Conservation (phyloP, 1,139 yeast species). For the Yamadazyma buinensis region DNA sequence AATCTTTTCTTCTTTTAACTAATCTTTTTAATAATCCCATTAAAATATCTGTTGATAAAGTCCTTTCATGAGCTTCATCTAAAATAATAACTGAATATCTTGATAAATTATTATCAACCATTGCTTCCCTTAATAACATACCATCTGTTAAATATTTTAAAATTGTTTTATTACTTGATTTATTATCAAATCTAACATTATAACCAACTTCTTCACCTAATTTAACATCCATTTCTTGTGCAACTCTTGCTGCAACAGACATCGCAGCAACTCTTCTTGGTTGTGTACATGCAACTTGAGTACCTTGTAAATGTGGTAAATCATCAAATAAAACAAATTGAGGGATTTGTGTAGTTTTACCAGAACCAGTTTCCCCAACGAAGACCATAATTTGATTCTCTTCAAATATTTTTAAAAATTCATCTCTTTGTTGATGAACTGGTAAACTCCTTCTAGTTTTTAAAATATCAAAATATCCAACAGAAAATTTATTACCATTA, state of each 20-base stretch:
- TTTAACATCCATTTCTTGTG: slow-evolving; percentile 91
- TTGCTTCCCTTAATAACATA: slow-evolving; percentile 94
- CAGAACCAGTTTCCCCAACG: slow-evolving; percentile 98
- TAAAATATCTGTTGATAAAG: slow-evolving; percentile 91
- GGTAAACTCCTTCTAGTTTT: slow-evolving; percentile 82
- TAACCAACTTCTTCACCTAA: slow-evolving; percentile 94
- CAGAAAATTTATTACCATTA: slow-evolving; percentile 59
- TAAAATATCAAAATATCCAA: slow-evolving; percentile 73
- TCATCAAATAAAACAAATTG: slow-evolving; percentile 94
- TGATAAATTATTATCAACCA: slow-evolving; percentile 85
- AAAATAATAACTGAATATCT: slow-evolving; percentile 86
- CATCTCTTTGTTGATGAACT: slow-evolving; percentile 89
- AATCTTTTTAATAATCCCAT: slow-evolving; percentile 93
- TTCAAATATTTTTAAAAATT: slow-evolving; percentile 80
- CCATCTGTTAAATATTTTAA: slow-evolving; percentile 98
- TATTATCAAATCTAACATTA: slow-evolving; percentile 89
- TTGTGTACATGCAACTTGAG: slow-evolving; percentile 92
- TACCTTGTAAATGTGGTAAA: slow-evolving; percentile 75
- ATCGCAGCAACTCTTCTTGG: slow-evolving; percentile 98
- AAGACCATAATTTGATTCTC: slow-evolving; percentile 92
- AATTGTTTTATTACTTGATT: slow-evolving; percentile 72
- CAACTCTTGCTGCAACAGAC: slow-evolving; percentile 95
- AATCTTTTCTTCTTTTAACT: slow-evolving; percentile 73
- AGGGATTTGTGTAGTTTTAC: slow-evolving; percentile 96
- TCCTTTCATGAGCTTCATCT: slow-evolving; percentile 98